Evolutionary conservation across 2,329 filamentous ascomycete species (phyloP).

Genomic region (Pyrenophora teres): DNA sequence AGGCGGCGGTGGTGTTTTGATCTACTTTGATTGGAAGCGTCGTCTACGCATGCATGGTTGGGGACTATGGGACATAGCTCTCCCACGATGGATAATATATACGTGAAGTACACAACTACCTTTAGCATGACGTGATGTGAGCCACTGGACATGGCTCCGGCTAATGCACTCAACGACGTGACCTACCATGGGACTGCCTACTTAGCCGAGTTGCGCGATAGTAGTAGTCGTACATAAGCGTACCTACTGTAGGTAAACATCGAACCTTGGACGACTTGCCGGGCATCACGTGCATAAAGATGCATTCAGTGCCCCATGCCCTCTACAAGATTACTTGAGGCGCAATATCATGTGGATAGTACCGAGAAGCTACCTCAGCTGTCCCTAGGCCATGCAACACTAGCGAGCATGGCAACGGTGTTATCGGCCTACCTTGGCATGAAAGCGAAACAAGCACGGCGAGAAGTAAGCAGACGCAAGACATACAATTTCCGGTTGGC

Average conservation of each 20-base stretch:
- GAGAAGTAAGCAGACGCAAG: too few species aligned
- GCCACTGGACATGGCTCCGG: too few species aligned
- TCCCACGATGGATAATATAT: conserved; percentile 25
- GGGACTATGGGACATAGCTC: conserved; percentile 20
- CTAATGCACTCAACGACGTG: not conserved
- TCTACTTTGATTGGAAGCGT: conserved; percentile 15
- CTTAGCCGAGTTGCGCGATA: not conserved
- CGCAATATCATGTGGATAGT: too few species aligned
- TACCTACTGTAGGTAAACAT: too few species aligned
- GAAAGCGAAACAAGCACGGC: too few species aligned
- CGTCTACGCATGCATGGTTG: conserved; percentile 21
- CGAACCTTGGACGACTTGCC: too few species aligned
- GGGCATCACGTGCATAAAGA: not conserved
- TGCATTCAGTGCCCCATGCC: not conserved
- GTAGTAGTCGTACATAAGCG: not conserved
- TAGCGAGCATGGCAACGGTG: too few species aligned
- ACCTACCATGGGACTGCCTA: not conserved
- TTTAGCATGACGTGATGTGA: not conserved
- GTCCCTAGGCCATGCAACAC: too few species aligned
- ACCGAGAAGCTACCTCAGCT: too few species aligned
- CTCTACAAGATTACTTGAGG: not conserved
- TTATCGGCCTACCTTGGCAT: not conserved
- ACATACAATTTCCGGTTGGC: not conserved
- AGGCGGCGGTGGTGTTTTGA: conserved; percentile 28
- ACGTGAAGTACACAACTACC: conserved; percentile 10